These are phyloP conservation scores for Hyaloperonospora arabidopsidis DNA, from an alignment of 352 stramenopile species.

Conservation along the genomic window DNA sequence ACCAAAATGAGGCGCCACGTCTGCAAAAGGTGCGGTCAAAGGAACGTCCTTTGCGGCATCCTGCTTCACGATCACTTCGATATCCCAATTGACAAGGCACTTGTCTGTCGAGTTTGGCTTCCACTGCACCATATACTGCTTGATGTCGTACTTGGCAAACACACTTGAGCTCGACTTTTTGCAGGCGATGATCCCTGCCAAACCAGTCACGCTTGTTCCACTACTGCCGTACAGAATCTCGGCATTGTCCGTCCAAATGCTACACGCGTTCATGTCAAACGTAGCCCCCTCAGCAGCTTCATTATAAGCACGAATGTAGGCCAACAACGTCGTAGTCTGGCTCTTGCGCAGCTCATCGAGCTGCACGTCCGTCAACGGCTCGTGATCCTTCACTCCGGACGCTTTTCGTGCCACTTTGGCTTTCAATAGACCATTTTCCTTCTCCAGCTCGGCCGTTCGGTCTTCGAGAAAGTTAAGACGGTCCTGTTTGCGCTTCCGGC, in stretches of 20 bases:
- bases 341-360: slow-evolving; percentile 75
- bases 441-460: slow-evolving; percentile 73
- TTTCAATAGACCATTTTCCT: slow-evolving; percentile 70
- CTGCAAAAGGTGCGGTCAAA: slow-evolving; percentile 54
- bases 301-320: slow-evolving; percentile 73
- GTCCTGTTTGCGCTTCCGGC: slow-evolving; percentile 83
- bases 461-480: slow-evolving; percentile 83
- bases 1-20: slow-evolving; percentile 44
- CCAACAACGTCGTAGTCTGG: slow-evolving; percentile 64
- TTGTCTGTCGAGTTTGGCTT: slow-evolving; percentile 60
- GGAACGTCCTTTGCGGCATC: slow-evolving; percentile 47
- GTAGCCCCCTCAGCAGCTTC: slow-evolving; percentile 32
- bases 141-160: slow-evolving; percentile 76
- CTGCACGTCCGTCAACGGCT: slow-evolving; percentile 46
- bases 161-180: slow-evolving; percentile 54
- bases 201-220: slow-evolving; percentile 35
- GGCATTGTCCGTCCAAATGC: slow-evolving; percentile 55
- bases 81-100: slow-evolving; percentile 66
- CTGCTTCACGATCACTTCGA: slow-evolving; percentile 49
- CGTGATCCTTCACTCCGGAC: slow-evolving; percentile 27
- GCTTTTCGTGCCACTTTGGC: slow-evolving; percentile 63
- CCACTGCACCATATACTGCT: slow-evolving; percentile 77
- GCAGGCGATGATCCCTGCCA: slow-evolving; percentile 53
- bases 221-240: slow-evolving; percentile 63
- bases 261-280: slow-evolving; percentile 48